phyloP scores from a whole-genome alignment of 129 eudicot genomes.

The Flaveria linearis region DNA sequence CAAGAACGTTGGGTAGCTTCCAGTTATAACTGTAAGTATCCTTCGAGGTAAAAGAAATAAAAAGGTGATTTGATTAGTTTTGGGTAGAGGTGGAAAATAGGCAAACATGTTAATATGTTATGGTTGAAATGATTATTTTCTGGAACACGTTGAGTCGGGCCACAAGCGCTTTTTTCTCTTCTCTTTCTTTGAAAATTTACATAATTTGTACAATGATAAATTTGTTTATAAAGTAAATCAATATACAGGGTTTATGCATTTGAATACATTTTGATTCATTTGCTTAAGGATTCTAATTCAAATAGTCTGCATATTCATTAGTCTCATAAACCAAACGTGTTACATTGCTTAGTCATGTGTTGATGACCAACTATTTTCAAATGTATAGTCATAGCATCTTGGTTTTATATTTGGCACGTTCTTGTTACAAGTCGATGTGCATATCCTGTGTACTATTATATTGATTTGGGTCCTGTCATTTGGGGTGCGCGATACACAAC shows the following conservation, averaged over 20 bases:
- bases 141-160: background rate
- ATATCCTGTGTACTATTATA: too few species aligned
- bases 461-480: too few species aligned
- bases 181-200: background rate
- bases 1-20: background rate
- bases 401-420: too few species aligned
- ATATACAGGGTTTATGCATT: background rate
- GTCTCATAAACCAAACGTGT: too few species aligned
- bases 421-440: too few species aligned
- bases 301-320: too few species aligned
- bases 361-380: too few species aligned
- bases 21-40: conserved; percentile 27
- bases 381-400: too few species aligned
- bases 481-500: too few species aligned
- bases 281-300: background rate
- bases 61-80: background rate
- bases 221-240: background rate
- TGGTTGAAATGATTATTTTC: background rate
- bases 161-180: too few species aligned
- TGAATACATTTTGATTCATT: background rate
- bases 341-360: too few species aligned
- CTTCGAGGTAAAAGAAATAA: background rate
- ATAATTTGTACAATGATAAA: background rate
- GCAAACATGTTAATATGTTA: background rate
- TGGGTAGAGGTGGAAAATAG: background rate